phyloP scores from a whole-genome alignment of 768 basidiomycete species.

The Calocera cornea region DNA sequence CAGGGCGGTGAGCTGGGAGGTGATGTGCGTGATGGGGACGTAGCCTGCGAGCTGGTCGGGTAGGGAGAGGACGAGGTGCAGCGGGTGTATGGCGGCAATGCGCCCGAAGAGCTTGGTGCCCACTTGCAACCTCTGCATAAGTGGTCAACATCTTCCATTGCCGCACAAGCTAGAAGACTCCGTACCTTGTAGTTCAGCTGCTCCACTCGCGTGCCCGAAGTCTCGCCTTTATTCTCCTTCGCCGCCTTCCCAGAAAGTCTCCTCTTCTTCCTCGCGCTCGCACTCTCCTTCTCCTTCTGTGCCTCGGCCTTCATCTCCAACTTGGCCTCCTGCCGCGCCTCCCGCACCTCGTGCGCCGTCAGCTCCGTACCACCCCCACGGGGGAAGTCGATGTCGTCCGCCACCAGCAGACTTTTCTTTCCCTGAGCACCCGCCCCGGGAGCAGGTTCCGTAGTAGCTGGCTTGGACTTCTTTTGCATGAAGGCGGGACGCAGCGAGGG shows the following conservation, averaged over 20 bases:
- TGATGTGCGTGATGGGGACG: slow-evolving; percentile 86
- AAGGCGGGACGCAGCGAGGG: slow-evolving; percentile 10
- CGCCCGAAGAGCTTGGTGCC: slow-evolving; percentile 87
- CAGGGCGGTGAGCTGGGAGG: slow-evolving; percentile 55
- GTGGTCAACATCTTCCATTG: slow-evolving; percentile 10
- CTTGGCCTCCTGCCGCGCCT: slow-evolving; percentile 17
- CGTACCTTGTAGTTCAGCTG: slow-evolving; percentile 85
- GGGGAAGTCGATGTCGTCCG: slow-evolving; percentile 82
- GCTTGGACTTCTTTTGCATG: neutral
- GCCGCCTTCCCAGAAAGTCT: slow-evolving; percentile 19
- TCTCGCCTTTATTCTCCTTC: slow-evolving; percentile 20
- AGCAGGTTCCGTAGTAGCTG: neutral
- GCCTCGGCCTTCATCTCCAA: slow-evolving; percentile 18
- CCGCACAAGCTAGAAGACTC: slow-evolving; percentile 4
- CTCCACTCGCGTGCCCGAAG: slow-evolving; percentile 59
- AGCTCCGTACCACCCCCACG: slow-evolving; percentile 84
- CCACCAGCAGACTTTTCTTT: neutral
- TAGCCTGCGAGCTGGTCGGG: slow-evolving; percentile 91
- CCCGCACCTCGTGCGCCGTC: slow-evolving; percentile 54
- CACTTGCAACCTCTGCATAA: slow-evolving; percentile 48
- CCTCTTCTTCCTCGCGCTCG: slow-evolving; percentile 25
- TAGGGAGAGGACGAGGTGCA: slow-evolving; percentile 84
- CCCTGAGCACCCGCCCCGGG: neutral
- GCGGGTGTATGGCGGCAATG: slow-evolving; percentile 70
- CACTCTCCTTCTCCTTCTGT: slow-evolving; percentile 34